A percentile compares a stretch with the other conserved stretches of the same genome.
phyloP scores from a whole-genome alignment of 768 basidiomycete species.

The Termitomyces sp. region DNA sequence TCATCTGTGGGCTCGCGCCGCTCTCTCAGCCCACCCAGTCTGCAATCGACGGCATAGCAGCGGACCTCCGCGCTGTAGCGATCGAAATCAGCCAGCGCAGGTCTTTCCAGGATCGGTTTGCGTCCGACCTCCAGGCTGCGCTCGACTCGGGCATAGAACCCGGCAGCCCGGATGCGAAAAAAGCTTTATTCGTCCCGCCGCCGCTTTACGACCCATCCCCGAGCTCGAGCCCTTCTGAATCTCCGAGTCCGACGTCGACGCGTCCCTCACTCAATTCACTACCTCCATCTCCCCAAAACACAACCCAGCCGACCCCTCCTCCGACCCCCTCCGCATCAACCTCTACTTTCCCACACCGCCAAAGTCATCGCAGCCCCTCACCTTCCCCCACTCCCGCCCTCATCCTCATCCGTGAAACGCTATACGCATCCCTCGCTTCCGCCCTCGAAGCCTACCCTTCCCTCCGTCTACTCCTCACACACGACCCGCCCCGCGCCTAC shows the following conservation, averaged over 20 bases:
- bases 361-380: slow-evolving; percentile 24
- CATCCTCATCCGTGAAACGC: slow-evolving; percentile 79
- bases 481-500: slow-evolving; percentile 71
- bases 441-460: slow-evolving; percentile 53
- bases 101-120: slow-evolving; percentile 80
- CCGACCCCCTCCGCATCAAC: slow-evolving; percentile 21
- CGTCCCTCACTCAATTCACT: slow-evolving; percentile 2
- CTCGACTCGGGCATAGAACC: slow-evolving; percentile 56
- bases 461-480: slow-evolving; percentile 52
- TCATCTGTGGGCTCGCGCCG: slow-evolving; percentile 65
- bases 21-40: slow-evolving; percentile 37
- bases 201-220: slow-evolving; percentile 52
- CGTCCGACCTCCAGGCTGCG: slow-evolving; percentile 71
- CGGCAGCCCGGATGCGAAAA: slow-evolving; percentile 31
- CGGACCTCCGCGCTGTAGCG: slow-evolving; percentile 79
- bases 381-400: slow-evolving; percentile 53
- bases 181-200: slow-evolving; percentile 68
- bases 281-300: background rate
- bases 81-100: slow-evolving; percentile 85
- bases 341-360: slow-evolving; percentile 13
- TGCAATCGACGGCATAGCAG: slow-evolving; percentile 58
- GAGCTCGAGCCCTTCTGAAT: slow-evolving; percentile 18
- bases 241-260: background rate
- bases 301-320: slow-evolving; percentile 20
- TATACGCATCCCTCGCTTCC: slow-evolving; percentile 79